Conservation (phyloP, 106 monocot species). For the Allium cepa region DNA sequence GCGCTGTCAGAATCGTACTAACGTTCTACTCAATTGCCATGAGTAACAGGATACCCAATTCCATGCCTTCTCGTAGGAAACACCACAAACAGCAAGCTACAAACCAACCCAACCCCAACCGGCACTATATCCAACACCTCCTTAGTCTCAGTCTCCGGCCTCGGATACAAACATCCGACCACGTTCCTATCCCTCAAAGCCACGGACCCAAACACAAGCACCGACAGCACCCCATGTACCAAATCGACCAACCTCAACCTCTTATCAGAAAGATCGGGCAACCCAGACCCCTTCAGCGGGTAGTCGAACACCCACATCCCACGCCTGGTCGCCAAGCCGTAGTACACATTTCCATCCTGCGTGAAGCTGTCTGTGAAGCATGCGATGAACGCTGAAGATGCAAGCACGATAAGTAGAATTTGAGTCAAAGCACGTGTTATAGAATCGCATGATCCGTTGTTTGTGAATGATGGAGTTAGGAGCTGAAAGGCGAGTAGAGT, state of each 20-base stretch:
- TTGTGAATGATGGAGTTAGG: constrained; percentile 62
- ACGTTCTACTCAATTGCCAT: not conserved
- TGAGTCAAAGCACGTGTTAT: constrained; percentile 34
- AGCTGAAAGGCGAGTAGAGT: constrained; percentile 85
- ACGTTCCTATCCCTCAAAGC: constrained; percentile 65
- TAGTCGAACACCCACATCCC: constrained; percentile 16
- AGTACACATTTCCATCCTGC: constrained; percentile 34
- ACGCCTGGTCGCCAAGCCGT: constrained; percentile 15
- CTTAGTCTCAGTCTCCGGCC: constrained; percentile 27
- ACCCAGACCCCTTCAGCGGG: not conserved
- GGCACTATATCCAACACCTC: constrained; percentile 58
- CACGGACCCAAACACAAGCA: constrained; percentile 55
- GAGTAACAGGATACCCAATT: constrained; percentile 58
- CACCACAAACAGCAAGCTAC: constrained; percentile 57
- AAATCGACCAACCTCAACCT: constrained; percentile 42
- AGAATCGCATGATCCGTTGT: constrained; percentile 65
- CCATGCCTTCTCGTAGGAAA: constrained; percentile 81
- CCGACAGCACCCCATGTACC: constrained; percentile 62
- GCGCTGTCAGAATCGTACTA: no score
- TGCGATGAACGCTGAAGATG: constrained; percentile 45
- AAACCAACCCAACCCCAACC: constrained; percentile 55
- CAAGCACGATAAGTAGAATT: constrained; percentile 49
- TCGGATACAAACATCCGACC: constrained; percentile 53
- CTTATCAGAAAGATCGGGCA: constrained; percentile 43
- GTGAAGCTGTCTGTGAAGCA: constrained; percentile 77